Evolutionary conservation across 202 grass and related monocot species (phyloP).

Genomic region (Setaria viridis): DNA sequence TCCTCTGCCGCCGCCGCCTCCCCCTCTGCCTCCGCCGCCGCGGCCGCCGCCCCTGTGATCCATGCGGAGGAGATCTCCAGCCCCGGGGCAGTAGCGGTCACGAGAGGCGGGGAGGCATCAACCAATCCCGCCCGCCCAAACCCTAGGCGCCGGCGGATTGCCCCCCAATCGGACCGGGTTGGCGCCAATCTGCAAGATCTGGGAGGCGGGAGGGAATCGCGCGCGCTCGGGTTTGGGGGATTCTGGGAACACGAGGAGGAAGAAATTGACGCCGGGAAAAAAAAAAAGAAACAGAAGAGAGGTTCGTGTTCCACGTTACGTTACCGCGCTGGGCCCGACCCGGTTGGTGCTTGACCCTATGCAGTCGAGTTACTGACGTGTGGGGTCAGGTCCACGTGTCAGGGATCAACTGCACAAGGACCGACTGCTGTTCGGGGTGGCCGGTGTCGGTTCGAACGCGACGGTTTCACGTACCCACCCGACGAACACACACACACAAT

Average conservation of each 20-base stretch:
- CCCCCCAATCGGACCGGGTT: slow-evolving; percentile 2
- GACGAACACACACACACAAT: too few species aligned
- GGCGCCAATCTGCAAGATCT: slow-evolving; percentile 35
- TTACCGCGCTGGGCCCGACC: background rate
- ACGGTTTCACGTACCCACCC: too few species aligned
- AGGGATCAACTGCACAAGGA: too few species aligned
- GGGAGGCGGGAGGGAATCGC: slow-evolving; percentile 46
- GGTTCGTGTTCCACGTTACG: slow-evolving; percentile 46
- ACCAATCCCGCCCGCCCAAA: slow-evolving; percentile 35
- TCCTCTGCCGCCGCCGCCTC: background rate
- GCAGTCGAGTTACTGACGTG: too few species aligned
- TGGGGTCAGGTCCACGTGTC: too few species aligned
- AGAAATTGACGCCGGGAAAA: slow-evolving; percentile 11
- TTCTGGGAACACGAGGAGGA: background rate
- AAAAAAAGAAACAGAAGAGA: too few species aligned
- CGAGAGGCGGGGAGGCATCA: slow-evolving; percentile 51
- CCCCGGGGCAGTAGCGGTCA: slow-evolving; percentile 42
- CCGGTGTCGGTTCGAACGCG: too few species aligned
- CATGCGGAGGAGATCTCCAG: slow-evolving; percentile 64
- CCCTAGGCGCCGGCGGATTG: slow-evolving; percentile 38
- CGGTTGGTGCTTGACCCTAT: background rate
- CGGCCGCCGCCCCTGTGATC: slow-evolving; percentile 56
- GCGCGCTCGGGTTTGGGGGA: slow-evolving; percentile 46
- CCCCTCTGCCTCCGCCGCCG: background rate
- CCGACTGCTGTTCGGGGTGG: too few species aligned